A percentile compares a stretch with the other conserved stretches of the same genome.
Conservation (phyloP, 306 rosid species). For the Ochetophila trinervis region DNA sequence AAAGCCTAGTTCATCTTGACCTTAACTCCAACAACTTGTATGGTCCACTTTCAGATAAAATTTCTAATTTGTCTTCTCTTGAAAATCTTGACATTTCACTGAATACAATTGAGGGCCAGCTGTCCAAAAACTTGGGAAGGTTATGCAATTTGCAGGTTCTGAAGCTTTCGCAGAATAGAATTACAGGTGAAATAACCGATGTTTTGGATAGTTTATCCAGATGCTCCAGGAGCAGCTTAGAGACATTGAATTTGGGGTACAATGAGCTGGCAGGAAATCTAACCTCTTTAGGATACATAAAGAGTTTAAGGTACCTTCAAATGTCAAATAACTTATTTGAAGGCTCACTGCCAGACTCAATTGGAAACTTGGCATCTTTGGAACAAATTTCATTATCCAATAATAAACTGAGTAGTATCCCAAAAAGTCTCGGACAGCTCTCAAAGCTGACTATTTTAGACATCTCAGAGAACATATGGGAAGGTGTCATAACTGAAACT, state of each 20-base stretch:
- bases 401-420: too few species aligned
- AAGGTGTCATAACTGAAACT: background rate
- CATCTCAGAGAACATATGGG: background rate
- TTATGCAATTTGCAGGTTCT: background rate
- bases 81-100: background rate
- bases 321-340: background rate
- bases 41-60: background rate
- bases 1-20: background rate
- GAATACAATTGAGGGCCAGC: background rate
- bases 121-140: background rate
- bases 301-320: background rate
- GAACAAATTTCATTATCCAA: background rate
- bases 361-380: slow-evolving; percentile 33
- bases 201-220: slow-evolving; percentile 4
- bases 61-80: background rate
- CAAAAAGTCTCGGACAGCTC: background rate
- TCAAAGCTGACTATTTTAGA: background rate
- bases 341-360: slow-evolving; percentile 23
- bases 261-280: slow-evolving; percentile 11
- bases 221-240: background rate
- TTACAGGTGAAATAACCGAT: background rate
- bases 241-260: background rate
- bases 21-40: rapidly evolving
- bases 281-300: slow-evolving; percentile 18
- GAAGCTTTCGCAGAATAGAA: background rate